Conservation (phyloP, 108 stramenopile genomes). For the Cyclotella distinguenda region DNA sequence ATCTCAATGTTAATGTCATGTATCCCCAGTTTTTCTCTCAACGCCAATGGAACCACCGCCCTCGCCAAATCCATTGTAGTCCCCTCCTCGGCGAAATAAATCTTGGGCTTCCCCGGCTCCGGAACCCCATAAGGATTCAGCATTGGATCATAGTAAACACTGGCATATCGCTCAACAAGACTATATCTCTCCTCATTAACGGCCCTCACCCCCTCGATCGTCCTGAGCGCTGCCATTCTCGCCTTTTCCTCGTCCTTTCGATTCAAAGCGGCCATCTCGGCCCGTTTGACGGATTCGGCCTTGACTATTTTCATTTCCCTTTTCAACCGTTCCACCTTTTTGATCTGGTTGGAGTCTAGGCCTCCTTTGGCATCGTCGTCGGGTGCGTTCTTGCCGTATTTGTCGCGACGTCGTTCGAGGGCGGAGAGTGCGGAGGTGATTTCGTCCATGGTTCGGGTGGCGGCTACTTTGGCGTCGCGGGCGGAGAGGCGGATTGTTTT, state of each 20-base stretch:
- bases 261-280: slow-evolving; percentile 39
- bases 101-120: slow-evolving; percentile 71
- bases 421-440: slow-evolving; percentile 41
- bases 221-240: slow-evolving; percentile 23
- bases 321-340: slow-evolving; percentile 60
- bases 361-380: slow-evolving; percentile 20
- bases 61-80: slow-evolving; percentile 33
- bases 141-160: slow-evolving; percentile 68
- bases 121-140: slow-evolving; percentile 85
- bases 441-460: slow-evolving; percentile 54
- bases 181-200: slow-evolving; percentile 55
- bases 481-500: slow-evolving; percentile 65
- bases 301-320: slow-evolving; percentile 76
- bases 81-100: slow-evolving; percentile 56
- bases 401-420: slow-evolving; percentile 32
- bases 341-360: slow-evolving; percentile 43
- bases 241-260: slow-evolving; percentile 27
- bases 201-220: slow-evolving; percentile 46
- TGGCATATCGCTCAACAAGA: slow-evolving; percentile 43
- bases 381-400: slow-evolving; percentile 12
- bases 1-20: neutral
- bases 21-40: slow-evolving; percentile 19
- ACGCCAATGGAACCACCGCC: slow-evolving; percentile 35
- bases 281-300: slow-evolving; percentile 23
- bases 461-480: slow-evolving; percentile 70